A percentile compares a stretch with the other conserved stretches of the same genome.
Conservation (phyloP, 1,284 basidiomycete genomes). For the Leccinum pallidistipes region DNA sequence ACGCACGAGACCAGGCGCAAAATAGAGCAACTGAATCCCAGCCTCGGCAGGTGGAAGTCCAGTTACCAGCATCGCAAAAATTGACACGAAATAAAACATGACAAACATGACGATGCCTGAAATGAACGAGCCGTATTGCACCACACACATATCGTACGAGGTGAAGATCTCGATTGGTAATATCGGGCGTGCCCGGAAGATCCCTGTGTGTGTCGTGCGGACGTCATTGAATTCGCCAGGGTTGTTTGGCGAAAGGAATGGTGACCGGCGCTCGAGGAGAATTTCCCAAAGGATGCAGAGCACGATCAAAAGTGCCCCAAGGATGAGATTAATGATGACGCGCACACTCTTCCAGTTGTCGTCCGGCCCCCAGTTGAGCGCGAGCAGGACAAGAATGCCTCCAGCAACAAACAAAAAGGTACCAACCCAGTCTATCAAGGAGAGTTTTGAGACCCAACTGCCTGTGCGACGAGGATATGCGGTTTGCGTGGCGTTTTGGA, state of each 20-base stretch:
- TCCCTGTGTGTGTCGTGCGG: constrained; percentile 14
- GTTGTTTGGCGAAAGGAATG: background rate
- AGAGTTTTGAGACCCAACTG: constrained; percentile 36
- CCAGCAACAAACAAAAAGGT: constrained; percentile 40
- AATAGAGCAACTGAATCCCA: constrained; percentile 49
- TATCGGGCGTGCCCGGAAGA: constrained; percentile 41
- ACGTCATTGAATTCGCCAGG: background rate
- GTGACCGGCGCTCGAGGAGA: constrained; percentile 35
- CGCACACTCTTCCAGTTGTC: constrained; percentile 36
- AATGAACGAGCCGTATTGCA: constrained; percentile 40
- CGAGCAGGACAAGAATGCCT: constrained; percentile 40
- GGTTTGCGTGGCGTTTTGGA: constrained; percentile 3
- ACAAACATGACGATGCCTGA: constrained; percentile 51
- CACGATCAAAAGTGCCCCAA: constrained; percentile 40
- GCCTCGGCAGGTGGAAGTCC: constrained; percentile 39
- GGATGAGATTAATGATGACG: constrained; percentile 38
- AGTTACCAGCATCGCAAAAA: constrained; percentile 48
- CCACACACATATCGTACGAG: constrained; percentile 40
- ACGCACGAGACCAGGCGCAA: constrained; percentile 47
- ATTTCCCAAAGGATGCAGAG: constrained; percentile 43
- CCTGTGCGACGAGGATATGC: background rate
- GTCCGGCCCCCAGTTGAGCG: constrained; percentile 40
- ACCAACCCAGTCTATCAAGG: constrained; percentile 48
- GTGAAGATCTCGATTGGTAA: constrained; percentile 43
- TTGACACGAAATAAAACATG: constrained; percentile 54